A percentile compares a stretch with the other conserved stretches of the same genome.
Conservation (phyloP, 148 eudicot genomes). For the Vaccinium myrtillus region DNA sequence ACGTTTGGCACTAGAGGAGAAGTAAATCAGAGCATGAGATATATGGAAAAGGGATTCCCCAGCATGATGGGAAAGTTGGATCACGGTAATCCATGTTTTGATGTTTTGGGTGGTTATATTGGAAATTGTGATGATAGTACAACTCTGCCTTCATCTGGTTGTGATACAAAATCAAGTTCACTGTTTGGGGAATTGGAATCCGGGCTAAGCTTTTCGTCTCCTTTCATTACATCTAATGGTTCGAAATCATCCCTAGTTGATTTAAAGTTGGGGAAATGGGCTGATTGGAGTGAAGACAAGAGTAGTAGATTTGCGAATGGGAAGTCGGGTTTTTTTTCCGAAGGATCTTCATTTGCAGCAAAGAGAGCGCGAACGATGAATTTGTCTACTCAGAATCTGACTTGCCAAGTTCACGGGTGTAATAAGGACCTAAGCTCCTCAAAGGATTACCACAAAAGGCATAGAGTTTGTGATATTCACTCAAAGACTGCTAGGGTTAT, state of each 20-base stretch:
- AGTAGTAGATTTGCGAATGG: conserved; percentile 11
- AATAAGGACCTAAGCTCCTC: conserved; percentile 41
- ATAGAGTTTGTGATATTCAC: conserved; percentile 52
- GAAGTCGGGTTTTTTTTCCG: conserved; percentile 14
- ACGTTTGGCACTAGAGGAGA: conserved; percentile 34
- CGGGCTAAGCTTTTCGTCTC: conserved; percentile 21
- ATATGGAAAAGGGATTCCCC: conserved; percentile 33
- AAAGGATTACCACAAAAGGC: conserved; percentile 48
- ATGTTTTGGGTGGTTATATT: conserved; percentile 30
- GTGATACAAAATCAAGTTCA: conserved; percentile 1
- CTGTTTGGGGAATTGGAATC: conserved; percentile 27
- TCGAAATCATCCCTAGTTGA: conserved; percentile 32
- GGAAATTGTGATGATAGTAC: conserved; percentile 27
- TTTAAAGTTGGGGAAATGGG: conserved; percentile 42
- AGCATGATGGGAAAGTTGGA: conserved; percentile 32
- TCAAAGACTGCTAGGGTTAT: conserved; percentile 58
- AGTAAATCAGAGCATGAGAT: conserved; percentile 29
- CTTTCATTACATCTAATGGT: conserved; percentile 25
- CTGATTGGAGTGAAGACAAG: conserved; percentile 20
- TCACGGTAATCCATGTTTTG: conserved; percentile 26
- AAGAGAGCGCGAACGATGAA: conserved; percentile 33
- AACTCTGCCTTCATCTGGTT: conserved; percentile 24
- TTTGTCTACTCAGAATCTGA: conserved; percentile 17
- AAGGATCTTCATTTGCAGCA: conserved; percentile 19
- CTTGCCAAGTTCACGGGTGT: conserved; percentile 51